A percentile compares a stretch with the other conserved stretches of the same genome.
phyloP scores from a whole-genome alignment of 1,284 basidiomycete genomes.

The Ganoderma resinaceum region DNA sequence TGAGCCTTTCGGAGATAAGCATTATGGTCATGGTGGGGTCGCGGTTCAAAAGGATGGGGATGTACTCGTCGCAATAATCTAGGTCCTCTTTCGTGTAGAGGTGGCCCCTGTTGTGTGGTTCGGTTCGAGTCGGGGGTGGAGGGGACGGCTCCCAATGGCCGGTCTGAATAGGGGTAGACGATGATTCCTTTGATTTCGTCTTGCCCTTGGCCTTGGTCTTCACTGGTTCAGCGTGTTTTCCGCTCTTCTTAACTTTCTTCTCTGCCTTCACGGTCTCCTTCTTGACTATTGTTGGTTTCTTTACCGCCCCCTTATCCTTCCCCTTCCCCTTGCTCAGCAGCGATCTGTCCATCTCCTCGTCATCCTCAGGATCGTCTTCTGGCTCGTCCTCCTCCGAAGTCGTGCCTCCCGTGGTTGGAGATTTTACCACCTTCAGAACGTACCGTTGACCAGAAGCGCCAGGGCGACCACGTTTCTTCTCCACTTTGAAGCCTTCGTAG shows the following conservation, averaged over 20 bases:
- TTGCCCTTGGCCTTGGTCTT: constrained; percentile 6
- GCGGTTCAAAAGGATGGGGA: constrained; percentile 43
- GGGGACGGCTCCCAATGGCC: constrained; percentile 50
- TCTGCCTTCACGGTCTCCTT: constrained; percentile 12
- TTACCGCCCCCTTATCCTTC: background rate
- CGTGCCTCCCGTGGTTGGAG: background rate
- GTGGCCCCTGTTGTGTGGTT: constrained; percentile 38
- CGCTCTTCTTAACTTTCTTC: constrained; percentile 10
- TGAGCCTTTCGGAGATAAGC: constrained; percentile 42
- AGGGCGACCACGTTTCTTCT: constrained; percentile 33
- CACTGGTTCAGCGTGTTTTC: background rate
- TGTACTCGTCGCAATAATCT: constrained; percentile 48
- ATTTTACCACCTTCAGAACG: constrained; percentile 17
- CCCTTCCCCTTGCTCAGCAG: background rate
- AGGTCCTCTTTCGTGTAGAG: constrained; percentile 54
- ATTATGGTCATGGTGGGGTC: constrained; percentile 45
- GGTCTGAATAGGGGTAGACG: background rate
- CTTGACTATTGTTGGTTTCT: constrained; percentile 3
- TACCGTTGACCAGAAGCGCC: constrained; percentile 15
- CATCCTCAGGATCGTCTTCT: constrained; percentile 11
- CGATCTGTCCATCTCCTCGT: constrained; percentile 8
- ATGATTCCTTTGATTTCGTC: background rate
- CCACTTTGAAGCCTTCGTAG: constrained; percentile 30
- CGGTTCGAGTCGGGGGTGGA: constrained; percentile 45
- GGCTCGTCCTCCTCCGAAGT: background rate